These are phyloP conservation scores for Nicotiana tabacum DNA, from an alignment of 257 asterid species.

Conservation along the genomic window DNA sequence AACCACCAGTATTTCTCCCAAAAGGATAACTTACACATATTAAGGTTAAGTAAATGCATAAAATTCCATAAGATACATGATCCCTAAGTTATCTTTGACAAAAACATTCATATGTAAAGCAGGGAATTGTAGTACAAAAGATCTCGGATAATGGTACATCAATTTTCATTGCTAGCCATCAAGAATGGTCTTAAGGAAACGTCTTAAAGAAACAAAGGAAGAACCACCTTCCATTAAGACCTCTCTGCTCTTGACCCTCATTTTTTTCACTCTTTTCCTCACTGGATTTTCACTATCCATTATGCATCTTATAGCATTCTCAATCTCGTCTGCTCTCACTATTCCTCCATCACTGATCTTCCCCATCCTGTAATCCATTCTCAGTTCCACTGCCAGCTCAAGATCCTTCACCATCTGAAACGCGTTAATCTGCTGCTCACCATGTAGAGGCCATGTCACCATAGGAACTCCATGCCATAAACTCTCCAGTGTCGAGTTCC, in stretches of 20 bases:
- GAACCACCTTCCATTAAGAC: constrained; percentile 23
- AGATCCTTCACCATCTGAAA: constrained; percentile 25
- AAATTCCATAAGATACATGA: neutral
- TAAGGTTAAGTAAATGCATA: neutral
- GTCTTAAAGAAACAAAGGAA: constrained; percentile 5
- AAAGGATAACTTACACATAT: neutral
- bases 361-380: constrained; percentile 16
- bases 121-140: neutral
- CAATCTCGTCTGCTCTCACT: constrained; percentile 17
- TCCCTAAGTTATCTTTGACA: neutral
- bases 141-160: neutral
- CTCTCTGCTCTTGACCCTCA: constrained; percentile 14
- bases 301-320: constrained; percentile 3
- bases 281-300: constrained; percentile 24
- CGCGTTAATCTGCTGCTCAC: constrained; percentile 29
- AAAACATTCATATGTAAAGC: neutral
- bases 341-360: neutral
- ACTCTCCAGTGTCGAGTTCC: constrained; percentile 25
- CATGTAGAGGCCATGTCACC: constrained; percentile 25
- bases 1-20: neutral
- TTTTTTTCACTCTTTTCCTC: constrained; percentile 43
- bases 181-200: constrained; percentile 11
- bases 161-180: neutral
- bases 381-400: constrained; percentile 21
- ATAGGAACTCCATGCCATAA: constrained; percentile 23